Conservation (phyloP, 768 basidiomycete genomes). For the Lactifluus echinatus region DNA sequence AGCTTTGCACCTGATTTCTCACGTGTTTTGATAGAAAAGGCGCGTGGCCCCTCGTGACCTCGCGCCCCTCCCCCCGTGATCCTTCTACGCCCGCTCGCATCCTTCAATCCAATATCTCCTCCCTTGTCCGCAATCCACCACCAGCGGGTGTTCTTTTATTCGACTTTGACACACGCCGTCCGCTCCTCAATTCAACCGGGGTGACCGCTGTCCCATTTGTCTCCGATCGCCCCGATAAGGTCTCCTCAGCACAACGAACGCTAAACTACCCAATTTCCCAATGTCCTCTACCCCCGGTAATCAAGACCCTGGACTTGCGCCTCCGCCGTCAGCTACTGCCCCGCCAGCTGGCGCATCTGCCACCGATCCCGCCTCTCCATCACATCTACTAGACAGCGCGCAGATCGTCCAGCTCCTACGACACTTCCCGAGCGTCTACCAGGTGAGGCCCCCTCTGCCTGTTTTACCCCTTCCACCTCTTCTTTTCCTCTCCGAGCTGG, state of each 20-base stretch:
- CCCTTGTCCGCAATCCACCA: neutral
- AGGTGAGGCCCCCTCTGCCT: neutral
- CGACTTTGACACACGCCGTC: neutral
- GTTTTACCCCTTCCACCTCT: neutral
- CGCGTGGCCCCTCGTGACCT: slow-evolving; percentile 21
- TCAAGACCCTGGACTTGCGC: slow-evolving; percentile 8
- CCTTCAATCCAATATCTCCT: neutral
- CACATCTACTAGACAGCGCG: slow-evolving; percentile 10
- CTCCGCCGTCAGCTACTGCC: neutral
- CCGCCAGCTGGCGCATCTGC: neutral
- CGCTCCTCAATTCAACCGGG: neutral
- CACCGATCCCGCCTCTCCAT: neutral
- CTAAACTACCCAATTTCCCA: neutral
- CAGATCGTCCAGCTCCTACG: slow-evolving; percentile 14
- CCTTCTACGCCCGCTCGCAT: neutral
- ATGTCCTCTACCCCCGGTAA: slow-evolving; percentile 12
- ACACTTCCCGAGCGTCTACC: slow-evolving; percentile 15
- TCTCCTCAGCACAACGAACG: neutral
- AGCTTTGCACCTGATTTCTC: slow-evolving; percentile 22
- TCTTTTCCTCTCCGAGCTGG: neutral
- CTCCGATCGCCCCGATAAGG: slow-evolving; percentile 14
- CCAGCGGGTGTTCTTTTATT: neutral
- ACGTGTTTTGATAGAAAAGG: slow-evolving; percentile 21
- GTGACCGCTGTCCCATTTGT: neutral
- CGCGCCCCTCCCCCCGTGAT: slow-evolving; percentile 17